These are phyloP conservation scores for Stephanodiscus minutulus DNA, from an alignment of 108 stramenopile genomes.

Conservation along the genomic window DNA sequence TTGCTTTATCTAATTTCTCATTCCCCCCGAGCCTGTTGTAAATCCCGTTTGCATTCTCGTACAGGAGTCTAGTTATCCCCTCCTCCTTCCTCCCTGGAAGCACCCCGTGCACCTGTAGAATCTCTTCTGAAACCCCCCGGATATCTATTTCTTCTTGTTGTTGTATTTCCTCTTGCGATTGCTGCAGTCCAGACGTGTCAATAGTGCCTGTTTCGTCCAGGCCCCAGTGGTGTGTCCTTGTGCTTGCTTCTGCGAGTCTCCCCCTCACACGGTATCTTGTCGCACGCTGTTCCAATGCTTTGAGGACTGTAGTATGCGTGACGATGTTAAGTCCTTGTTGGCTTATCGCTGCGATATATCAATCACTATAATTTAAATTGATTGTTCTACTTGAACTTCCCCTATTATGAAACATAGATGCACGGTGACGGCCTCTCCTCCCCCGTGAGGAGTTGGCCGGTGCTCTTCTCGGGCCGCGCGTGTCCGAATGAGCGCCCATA, in stretches of 20 bases:
- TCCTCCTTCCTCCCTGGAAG: not conserved
- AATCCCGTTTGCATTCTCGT: not conserved
- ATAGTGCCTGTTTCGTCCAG: not conserved
- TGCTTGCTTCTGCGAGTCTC: not conserved
- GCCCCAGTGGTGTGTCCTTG: not conserved
- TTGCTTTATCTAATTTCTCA: not conserved
- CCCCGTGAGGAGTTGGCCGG: not conserved
- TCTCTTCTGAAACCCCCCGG: not conserved
- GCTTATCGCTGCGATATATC: not conserved
- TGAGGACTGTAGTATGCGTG: not conserved
- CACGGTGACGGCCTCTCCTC: not conserved
- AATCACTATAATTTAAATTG: no score
- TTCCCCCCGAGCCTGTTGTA: not conserved
- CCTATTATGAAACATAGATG: not conserved
- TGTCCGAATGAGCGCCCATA: not conserved
- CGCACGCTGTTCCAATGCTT: not conserved
- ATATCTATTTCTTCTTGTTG: slow-evolving; percentile 4
- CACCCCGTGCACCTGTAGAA: slow-evolving; percentile 3
- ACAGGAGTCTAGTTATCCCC: not conserved
- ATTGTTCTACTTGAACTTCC: not conserved
- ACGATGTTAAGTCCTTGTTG: not conserved
- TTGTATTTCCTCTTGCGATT: not conserved
- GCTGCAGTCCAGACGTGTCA: no score
- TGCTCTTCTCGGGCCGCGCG: not conserved
- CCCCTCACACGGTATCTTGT: not conserved